Evolutionary conservation across 2,329 filamentous ascomycete genomes (phyloP).

Genomic region (Pyrenochaeta sp.): DNA sequence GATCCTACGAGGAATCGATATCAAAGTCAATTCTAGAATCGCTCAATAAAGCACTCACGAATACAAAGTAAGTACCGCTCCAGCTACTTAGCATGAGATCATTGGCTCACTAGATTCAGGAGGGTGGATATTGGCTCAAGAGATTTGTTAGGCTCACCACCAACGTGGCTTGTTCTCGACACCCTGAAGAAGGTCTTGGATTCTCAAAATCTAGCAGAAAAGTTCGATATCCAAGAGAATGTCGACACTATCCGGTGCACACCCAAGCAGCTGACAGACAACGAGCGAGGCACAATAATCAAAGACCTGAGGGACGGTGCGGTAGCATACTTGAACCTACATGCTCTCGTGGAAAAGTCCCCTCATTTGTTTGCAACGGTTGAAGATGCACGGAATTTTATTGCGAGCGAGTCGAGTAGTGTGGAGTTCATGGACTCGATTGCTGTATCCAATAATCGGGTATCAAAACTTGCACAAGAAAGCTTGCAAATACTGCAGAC

Average conservation of each 20-base stretch:
- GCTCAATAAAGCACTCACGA: constrained; percentile 16
- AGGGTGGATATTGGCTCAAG: constrained; percentile 19
- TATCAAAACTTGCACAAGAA: constrained; percentile 20
- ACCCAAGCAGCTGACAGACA: constrained; percentile 28
- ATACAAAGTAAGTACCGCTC: constrained; percentile 21
- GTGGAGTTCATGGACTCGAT: constrained; percentile 20
- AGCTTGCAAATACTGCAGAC: constrained; percentile 19
- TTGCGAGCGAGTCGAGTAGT: constrained; percentile 15
- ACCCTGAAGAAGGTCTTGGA: constrained; percentile 17
- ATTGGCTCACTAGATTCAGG: constrained; percentile 13
- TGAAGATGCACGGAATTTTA: constrained; percentile 19
- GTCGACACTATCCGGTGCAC: constrained; percentile 24
- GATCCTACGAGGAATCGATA: constrained; percentile 18
- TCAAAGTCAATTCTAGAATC: constrained; percentile 9
- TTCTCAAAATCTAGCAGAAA: constrained; percentile 10
- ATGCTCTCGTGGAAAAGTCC: constrained; percentile 21
- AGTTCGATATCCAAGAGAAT: constrained; percentile 22
- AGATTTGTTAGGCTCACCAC: constrained; percentile 29
- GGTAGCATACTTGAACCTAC: constrained; percentile 28
- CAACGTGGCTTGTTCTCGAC: constrained; percentile 30
- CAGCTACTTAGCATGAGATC: no score
- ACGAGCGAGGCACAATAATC: constrained; percentile 24
- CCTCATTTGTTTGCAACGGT: constrained; percentile 21
- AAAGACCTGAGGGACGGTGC: constrained; percentile 26
- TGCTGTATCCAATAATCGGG: constrained; percentile 35